Evolutionary conservation across 768 basidiomycete species (phyloP), one percentile per base, ranked within the genome.

Genomic region (Podaxis pistillaris): DNA sequence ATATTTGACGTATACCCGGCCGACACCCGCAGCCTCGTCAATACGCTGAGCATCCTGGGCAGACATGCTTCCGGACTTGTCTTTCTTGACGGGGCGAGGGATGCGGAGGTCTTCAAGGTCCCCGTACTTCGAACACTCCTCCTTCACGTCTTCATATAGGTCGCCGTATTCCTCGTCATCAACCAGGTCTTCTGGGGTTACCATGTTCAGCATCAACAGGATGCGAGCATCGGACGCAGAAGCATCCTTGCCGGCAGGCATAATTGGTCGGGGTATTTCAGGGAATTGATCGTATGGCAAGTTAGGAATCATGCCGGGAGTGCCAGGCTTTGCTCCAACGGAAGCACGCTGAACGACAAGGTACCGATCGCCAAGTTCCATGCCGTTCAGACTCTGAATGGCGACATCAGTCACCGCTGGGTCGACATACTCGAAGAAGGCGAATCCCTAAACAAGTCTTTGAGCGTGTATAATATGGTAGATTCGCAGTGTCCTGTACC

Each of bases 181-280:
- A 17, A 83, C 74, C 52, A 99, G 84, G 70, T 99, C 97, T 50
- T 99, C 97, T 1, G 92, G 73, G 0, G 91, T 92, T 66, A 99
- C 94, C 97, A 99, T 99, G 83, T 98, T 99, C 70, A 99, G 78
- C 90, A 99, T 91, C 72, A 98, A 89, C 68, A 99, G 83, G 70
- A 97, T 95, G 40, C 93, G 87, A 28, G 93, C 84, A 58, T 89
- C 85, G 11, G 75, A 78, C 59, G 81, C 79, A 56, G 77, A 78
- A 17, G 44, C 26, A 70, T 91, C 90, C 60, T 72, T 68, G 58
- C 89, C 89, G 7, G 91, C 91, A 60, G 93, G 93, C 85, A 94
- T 87, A 72, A 94, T 93, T 12, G 93, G 93, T 46, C 89, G 84
- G 51, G 93, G 93, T 47, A 94, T 89, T 72, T 90, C 90, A 38